Evolutionary conservation across 2,329 filamentous ascomycete genomes (phyloP).

Genomic region (Coniella lustricola): DNA sequence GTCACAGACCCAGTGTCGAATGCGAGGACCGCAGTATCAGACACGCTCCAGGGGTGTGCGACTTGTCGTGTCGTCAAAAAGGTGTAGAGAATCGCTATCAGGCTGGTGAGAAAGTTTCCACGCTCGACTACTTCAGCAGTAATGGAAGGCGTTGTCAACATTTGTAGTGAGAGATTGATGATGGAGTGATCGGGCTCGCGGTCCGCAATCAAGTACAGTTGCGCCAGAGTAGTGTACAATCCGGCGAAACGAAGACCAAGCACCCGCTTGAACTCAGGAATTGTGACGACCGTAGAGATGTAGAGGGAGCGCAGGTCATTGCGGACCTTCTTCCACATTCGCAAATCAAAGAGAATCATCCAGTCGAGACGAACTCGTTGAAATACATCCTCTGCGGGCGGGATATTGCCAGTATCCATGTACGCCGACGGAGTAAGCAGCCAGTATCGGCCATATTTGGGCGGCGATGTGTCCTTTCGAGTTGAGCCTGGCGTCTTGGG

Average conservation of each 20-base stretch:
- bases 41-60: conserved; percentile 83
- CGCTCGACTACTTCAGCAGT: conserved; percentile 91
- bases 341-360: conserved; percentile 87
- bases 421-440: conserved; percentile 70
- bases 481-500: conserved; percentile 70
- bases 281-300: conserved; percentile 91
- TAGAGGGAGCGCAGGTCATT: conserved; percentile 88
- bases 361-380: conserved; percentile 86
- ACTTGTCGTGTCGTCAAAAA: conserved; percentile 96
- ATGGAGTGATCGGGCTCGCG: conserved; percentile 97
- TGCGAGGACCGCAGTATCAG: conserved; percentile 76
- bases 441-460: conserved; percentile 76
- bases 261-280: conserved; percentile 93
- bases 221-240: conserved; percentile 86
- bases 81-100: conserved; percentile 95
- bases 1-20: conserved; percentile 94
- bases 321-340: conserved; percentile 93
- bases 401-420: conserved; percentile 52
- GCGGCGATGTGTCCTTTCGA: conserved; percentile 34
- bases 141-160: conserved; percentile 94
- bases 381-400: conserved; percentile 78
- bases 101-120: conserved; percentile 89
- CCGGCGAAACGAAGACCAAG: conserved; percentile 90
- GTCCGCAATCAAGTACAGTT: conserved; percentile 92
- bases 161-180: conserved; percentile 93